These are phyloP conservation scores for Gyrodon lividus DNA, from an alignment of 768 basidiomycete species.

Conservation along the genomic window DNA sequence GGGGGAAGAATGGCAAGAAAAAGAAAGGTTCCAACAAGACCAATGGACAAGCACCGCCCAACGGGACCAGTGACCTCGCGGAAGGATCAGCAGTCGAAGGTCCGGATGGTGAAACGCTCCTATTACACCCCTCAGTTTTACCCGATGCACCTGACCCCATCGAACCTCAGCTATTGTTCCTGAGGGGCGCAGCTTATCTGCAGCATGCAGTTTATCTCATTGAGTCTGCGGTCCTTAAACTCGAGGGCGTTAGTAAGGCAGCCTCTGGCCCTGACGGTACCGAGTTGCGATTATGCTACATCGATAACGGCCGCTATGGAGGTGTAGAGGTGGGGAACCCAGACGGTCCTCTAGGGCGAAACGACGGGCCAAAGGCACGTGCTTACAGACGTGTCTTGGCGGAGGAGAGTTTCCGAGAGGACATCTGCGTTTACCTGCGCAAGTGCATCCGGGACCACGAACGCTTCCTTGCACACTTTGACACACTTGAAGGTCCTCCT, in stretches of 20 bases:
- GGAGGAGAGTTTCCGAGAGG: conserved; percentile 55
- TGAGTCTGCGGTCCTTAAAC: conserved; percentile 64
- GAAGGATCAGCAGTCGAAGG: conserved; percentile 45
- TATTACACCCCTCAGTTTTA: conserved; percentile 69
- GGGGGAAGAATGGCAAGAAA: conserved; percentile 51
- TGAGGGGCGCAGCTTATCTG: conserved; percentile 80
- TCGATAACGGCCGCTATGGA: conserved; percentile 76
- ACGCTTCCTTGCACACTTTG: conserved; percentile 80
- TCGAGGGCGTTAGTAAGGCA: conserved; percentile 67
- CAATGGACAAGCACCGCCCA: conserved; percentile 67
- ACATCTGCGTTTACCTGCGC: conserved; percentile 56
- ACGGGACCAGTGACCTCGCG: conserved; percentile 54
- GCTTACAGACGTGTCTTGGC: conserved; percentile 65
- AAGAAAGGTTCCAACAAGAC: conserved; percentile 49
- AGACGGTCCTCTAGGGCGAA: conserved; percentile 69
- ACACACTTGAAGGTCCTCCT: conserved; percentile 55
- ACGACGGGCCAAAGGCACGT: conserved; percentile 53
- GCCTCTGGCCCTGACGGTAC: conserved; percentile 58
- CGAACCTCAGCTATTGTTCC: conserved; percentile 80
- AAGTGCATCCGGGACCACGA: conserved; percentile 85
- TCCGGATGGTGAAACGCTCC: conserved; percentile 47
- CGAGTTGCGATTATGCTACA: conserved; percentile 74
- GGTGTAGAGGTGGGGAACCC: conserved; percentile 83
- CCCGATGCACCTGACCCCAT: conserved; percentile 84
- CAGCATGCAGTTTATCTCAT: conserved; percentile 76